These are phyloP conservation scores for Hypoxylon rubiginosum DNA, from an alignment of 2,329 filamentous ascomycete genomes.

Conservation along the genomic window DNA sequence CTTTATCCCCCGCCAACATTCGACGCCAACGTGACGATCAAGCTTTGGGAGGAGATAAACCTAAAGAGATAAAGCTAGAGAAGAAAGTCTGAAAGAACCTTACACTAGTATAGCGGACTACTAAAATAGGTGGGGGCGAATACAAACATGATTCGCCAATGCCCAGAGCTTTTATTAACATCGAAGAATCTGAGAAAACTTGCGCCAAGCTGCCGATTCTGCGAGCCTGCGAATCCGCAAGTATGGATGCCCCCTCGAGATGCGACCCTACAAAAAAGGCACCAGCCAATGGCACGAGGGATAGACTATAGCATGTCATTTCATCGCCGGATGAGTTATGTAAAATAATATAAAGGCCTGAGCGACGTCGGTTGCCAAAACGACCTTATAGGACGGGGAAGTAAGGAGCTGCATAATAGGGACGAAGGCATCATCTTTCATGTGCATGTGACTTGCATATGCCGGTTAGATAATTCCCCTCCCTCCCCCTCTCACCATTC, in stretches of 20 bases:
- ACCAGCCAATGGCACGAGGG: constrained; percentile 21
- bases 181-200: constrained; percentile 25
- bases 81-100: background rate
- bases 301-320: constrained; percentile 17
- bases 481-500: background rate
- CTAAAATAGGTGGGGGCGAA: constrained; percentile 11
- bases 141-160: constrained; percentile 34
- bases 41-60: constrained; percentile 19
- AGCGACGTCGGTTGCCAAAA: constrained; percentile 26
- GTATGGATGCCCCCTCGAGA: background rate
- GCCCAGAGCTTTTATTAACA: constrained; percentile 15
- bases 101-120: constrained; percentile 5
- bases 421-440: background rate
- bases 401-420: background rate
- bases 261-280: constrained; percentile 12
- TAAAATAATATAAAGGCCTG: constrained; percentile 15
- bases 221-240: no score
- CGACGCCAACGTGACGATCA: constrained; percentile 16
- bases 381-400: constrained; percentile 1
- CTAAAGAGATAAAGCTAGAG: constrained; percentile 28
- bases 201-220: constrained; percentile 28
- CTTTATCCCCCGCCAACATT: constrained; percentile 24
- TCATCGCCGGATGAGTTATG: constrained; percentile 30
- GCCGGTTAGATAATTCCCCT: background rate
- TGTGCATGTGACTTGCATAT: background rate